Evolutionary conservation across 2,329 filamentous ascomycete genomes (phyloP), one percentile per base, ranked within the genome.

Genomic region (Rutstroemia sydowiana): DNA sequence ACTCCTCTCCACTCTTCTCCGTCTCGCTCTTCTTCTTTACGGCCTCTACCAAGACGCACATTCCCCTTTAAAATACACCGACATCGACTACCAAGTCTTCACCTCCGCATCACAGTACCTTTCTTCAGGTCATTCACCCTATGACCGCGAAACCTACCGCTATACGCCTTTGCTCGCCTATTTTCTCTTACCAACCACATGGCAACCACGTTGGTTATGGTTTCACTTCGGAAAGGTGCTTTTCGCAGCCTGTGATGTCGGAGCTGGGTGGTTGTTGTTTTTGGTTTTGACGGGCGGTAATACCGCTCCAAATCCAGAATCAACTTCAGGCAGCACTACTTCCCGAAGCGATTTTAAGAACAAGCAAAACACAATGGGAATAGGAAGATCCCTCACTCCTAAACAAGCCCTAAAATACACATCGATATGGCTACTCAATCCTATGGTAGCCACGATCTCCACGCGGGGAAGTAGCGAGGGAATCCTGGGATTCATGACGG

Each of bases 41-140:
- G 92, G 93, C 53, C 79, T 89, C 55, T 91, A 88, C 75, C 93
- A 98, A 73, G 93, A 98, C 71, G 85, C 88, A 55, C 78, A 91
- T 71, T 95, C 90, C 7, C 84, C 92, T 13, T 73, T 98, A 65
- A 97, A 97, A 72, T 98, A 97, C 74, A 98, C 93, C 47, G 93
- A 98, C 71, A 96, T 98, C 63, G 93, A 98, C 75, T 98, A 98
- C 71, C 83, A 90, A 59, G 93, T 98, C 68, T 98, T 98, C 75
- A 97, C 93, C 45, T 92, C 97, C 68, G 93, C 93, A 23, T 82
- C 93, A 2, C 86, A 87, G 58, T 92, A 87, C 45, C 70, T 88
- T 40, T 72, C 83, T 3, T 73, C 70, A n/a, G 79, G 79, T 3
- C 71, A 73, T 43, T 88, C 87, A 0, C 93, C 93, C 1, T 98